These are phyloP conservation scores for Sporobolomyces pararoseus DNA, from an alignment of 768 basidiomycete species.

Conservation along the genomic window DNA sequence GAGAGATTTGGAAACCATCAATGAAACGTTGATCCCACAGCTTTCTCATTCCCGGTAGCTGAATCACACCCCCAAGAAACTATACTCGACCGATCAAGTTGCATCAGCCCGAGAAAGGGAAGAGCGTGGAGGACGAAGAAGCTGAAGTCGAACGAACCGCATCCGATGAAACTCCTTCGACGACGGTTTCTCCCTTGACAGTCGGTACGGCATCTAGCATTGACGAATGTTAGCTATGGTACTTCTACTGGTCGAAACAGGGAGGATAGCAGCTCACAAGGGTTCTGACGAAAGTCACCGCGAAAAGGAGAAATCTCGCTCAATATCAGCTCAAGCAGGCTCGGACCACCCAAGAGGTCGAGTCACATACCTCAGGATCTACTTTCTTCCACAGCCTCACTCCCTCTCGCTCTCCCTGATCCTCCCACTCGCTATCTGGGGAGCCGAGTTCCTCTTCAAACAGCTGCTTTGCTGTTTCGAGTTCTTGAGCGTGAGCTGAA, in stretches of 20 bases:
- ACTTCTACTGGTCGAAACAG: not conserved
- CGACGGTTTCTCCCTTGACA: constrained; percentile 27
- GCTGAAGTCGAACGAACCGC: not conserved
- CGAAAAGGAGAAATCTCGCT: not conserved
- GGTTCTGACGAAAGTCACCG: constrained; percentile 12
- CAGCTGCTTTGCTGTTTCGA: constrained; percentile 7
- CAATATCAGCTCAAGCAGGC: too few relatives aligned
- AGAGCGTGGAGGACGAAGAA: not conserved
- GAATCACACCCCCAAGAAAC: constrained; percentile 34
- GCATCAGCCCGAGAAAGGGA: not conserved
- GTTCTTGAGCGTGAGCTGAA: not conserved
- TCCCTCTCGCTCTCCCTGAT: constrained; percentile 26
- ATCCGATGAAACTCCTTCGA: constrained; percentile 2
- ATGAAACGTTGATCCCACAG: constrained; percentile 30
- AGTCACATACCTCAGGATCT: constrained; percentile 18
- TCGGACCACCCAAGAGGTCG: not conserved
- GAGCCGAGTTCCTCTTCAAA: constrained; percentile 8
- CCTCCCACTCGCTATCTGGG: constrained; percentile 20
- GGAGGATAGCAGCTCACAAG: not conserved
- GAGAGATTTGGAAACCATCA: constrained; percentile 15
- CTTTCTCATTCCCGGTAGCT: constrained; percentile 28
- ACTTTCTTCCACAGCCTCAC: constrained; percentile 21
- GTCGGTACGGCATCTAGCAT: constrained; percentile 21
- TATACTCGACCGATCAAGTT: not conserved
- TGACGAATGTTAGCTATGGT: not conserved